Evolutionary conservation across 345 rosid species (phyloP).

Genomic region (Rhizophora mangle): DNA sequence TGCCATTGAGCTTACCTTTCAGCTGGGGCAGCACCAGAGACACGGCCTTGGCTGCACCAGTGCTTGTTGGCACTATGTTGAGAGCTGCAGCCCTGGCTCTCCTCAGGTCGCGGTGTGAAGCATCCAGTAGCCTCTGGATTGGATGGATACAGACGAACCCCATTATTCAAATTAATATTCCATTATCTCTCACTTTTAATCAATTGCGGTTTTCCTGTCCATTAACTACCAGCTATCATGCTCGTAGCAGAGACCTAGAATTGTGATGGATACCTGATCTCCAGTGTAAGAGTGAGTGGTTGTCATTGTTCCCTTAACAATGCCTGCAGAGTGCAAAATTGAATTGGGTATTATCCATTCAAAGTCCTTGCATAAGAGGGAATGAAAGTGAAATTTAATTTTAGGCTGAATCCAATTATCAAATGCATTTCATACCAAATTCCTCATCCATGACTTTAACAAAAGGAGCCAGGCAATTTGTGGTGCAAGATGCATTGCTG

Average conservation of each 20-base stretch:
- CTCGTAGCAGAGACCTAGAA: background rate
- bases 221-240: background rate
- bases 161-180: background rate
- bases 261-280: conserved; percentile 68
- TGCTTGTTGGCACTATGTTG: conserved; percentile 97
- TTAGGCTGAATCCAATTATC: background rate
- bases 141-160: background rate
- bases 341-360: too few relatives aligned
- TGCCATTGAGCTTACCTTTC: conserved; percentile 96
- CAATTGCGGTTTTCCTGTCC: background rate
- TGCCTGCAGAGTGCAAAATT: conserved; percentile 46
- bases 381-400: too few relatives aligned
- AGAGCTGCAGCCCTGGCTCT: conserved; percentile 98
- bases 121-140: conserved; percentile 87
- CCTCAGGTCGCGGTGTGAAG: conserved; percentile 95
- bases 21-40: conserved; percentile 94
- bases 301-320: conserved; percentile 98
- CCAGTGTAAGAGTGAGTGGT: conserved; percentile 99
- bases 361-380: too few relatives aligned
- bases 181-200: too few relatives aligned
- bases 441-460: conserved; percentile 88
- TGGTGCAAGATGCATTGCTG: conserved; percentile 99
- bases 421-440: conserved; percentile 48
- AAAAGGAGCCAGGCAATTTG: conserved; percentile 94
- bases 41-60: conserved; percentile 98